These are phyloP conservation scores for Paramecium tetraurelia DNA, from an alignment of 73 alveolate genomes.

Conservation along the genomic window DNA sequence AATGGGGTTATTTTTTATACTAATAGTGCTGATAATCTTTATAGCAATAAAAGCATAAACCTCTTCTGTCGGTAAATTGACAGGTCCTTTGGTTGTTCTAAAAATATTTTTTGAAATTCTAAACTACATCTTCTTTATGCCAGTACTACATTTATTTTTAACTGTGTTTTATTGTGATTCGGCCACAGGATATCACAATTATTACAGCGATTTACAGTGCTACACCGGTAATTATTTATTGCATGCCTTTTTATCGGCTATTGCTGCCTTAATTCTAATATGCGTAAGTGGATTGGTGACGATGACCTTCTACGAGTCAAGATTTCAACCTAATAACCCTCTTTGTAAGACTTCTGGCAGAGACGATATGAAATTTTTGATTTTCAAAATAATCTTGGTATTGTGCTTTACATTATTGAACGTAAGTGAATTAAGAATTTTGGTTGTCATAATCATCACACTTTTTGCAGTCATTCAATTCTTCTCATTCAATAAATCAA, in stretches of 20 bases:
- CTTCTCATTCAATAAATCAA: slow-evolving; percentile 56
- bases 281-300: slow-evolving; percentile 21
- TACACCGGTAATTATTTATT: slow-evolving; percentile 55
- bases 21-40: slow-evolving; percentile 28
- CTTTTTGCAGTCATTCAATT: slow-evolving; percentile 45
- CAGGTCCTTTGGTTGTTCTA: slow-evolving; percentile 44
- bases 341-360: slow-evolving; percentile 55
- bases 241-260: slow-evolving; percentile 49
- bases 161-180: slow-evolving; percentile 41
- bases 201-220: slow-evolving; percentile 37
- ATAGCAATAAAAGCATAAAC: slow-evolving; percentile 49
- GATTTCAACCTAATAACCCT: slow-evolving; percentile 52
- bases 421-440: slow-evolving; percentile 18
- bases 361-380: slow-evolving; percentile 54
- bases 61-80: neutral
- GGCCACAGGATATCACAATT: neutral
- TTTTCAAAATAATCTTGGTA: slow-evolving; percentile 37
- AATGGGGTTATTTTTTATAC: slow-evolving; percentile 15
- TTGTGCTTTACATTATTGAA: slow-evolving; percentile 54
- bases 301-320: slow-evolving; percentile 45
- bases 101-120: slow-evolving; percentile 31
- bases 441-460: slow-evolving; percentile 51
- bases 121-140: slow-evolving; percentile 14
- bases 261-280: neutral
- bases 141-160: slow-evolving; percentile 34